Base-by-base conservation (phyloP, 2,329 filamentous ascomycete genomes). In the Shiraia sp. region DNA sequence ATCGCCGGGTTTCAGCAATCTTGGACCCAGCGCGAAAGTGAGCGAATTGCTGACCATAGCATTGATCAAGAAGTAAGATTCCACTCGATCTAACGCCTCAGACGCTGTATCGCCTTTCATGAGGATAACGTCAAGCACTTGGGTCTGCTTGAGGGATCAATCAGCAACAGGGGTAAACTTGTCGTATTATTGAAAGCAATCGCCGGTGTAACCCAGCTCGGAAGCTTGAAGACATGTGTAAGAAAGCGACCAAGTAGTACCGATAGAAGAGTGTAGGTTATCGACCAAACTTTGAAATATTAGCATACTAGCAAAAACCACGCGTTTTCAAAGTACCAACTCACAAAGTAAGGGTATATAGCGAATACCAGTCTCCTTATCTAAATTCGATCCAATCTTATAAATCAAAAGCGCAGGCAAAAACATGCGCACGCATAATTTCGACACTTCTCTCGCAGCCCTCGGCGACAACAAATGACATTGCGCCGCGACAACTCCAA, bases 51-150 rank as follows among this genome's bases (percentile, higher is more conserved):
- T 78, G 8, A 86, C 72, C 40, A 84, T 85, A 3, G 82, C 77
- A 49, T 82, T 85, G 44, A 87, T 77, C 3, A 87, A 67, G 55
- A 87, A 85, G 61, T 85, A 87, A 10, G 79, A 80, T 57, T 85
- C 81, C 6, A 82, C 82, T 8, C 83, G 72, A 38, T 79, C 75
- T 10, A 86, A 70, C 0, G 79, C 80, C 3, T 70, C 69, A 2
- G 65, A 53, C 2, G 69, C 63, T 2, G 71, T 61, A 50, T 78
- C 71, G 52, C 75, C 51, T 45, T 66, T 47, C 45, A 75, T 61
- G 13, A 85, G 70, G 31, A 73, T 59, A 2, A 72, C 61, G 16
- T 73, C 62, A 6, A 86, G 68, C 17, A 85, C 79, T 2, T 80
- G 81, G 0, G 83, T 82, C 8, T 75, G 69, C 29, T 75, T 70